Evolutionary conservation across 129 eudicot genomes (phyloP), one percentile per base, ranked within the genome.

Genomic region (Artemisia annua): DNA sequence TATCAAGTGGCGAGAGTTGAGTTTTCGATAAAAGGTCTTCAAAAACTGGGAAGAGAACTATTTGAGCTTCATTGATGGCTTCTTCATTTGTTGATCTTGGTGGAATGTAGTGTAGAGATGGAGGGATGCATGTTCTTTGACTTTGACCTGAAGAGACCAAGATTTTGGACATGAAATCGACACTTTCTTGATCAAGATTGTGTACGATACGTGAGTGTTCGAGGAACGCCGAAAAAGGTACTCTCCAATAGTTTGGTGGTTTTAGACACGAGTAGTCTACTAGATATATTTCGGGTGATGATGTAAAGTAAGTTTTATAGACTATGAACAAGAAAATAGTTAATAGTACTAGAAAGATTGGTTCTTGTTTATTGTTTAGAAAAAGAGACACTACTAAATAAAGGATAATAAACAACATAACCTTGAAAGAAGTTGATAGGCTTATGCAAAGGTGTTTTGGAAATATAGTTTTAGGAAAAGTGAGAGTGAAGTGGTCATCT

Each of bases 241-340:
- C 82, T 46, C 96, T 77, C 84, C 91, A 88, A 39, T n/a, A 75
- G 70, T 74, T 77, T 72, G 96, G 97, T 12, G 97, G 96, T 66
- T 73, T 87, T 12, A 84, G 55, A 78, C 97, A 92, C 2, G 96
- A 86, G 77, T 85, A 88, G 56, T 92, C 93, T 7, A 92, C 89
- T 0, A 92, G 83, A 75, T 86, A 89, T 44, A 86, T 74, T 44
- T 35, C 6, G 13, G 87, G 79, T 15, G 87, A 48, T 1, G 67
- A 80, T 48, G 65, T 48, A 15, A 74, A 11, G 76, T 57, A 71
- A 15, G 67, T 30, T 66, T 73, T 71, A 2, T 70, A 17, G 43
- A 70, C 3, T 18, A 80, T 1, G 1, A 76, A 44, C 2, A 82
- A 24, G 56, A 82, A 4, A 51, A 44, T 9, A 52, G 63, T 67